phyloP scores from a whole-genome alignment of 441 rosid species.

The Euphorbia celastroides region DNA sequence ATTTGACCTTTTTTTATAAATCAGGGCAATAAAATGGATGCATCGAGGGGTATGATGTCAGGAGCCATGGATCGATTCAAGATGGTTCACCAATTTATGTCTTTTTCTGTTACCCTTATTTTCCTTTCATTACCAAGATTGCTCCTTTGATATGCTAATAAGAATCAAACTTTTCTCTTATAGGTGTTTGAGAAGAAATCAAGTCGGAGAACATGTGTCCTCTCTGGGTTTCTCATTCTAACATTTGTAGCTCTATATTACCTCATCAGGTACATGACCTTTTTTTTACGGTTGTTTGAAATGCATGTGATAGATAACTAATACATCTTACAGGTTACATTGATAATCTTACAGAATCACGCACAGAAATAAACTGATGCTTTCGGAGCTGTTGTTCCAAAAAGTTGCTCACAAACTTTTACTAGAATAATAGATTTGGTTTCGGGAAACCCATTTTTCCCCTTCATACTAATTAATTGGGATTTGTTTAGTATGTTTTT shows the following conservation, averaged over 20 bases:
- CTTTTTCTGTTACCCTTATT: neutral
- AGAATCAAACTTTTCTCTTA: constrained; percentile 8
- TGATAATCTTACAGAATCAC: too few relatives aligned
- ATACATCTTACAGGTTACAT: too few relatives aligned
- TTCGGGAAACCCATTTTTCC: too few relatives aligned
- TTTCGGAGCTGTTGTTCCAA: too few relatives aligned
- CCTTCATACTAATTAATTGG: too few relatives aligned
- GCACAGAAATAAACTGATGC: too few relatives aligned
- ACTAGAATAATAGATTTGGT: too few relatives aligned
- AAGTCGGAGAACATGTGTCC: constrained; percentile 51
- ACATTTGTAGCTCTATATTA: constrained; percentile 49
- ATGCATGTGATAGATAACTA: neutral
- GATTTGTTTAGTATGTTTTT: too few relatives aligned
- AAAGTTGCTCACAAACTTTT: too few relatives aligned
- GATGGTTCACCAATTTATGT: constrained; percentile 37
- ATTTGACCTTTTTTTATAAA: constrained; percentile 20
- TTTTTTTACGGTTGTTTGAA: neutral
- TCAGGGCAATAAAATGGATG: constrained; percentile 83
- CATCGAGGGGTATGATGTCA: constrained; percentile 73
- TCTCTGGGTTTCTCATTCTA: constrained; percentile 50
- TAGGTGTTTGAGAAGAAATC: constrained; percentile 95
- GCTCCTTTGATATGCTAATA: constrained; percentile 14
- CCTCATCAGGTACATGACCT: constrained; percentile 50
- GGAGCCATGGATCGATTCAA: constrained; percentile 86
- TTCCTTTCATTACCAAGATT: constrained; percentile 4